A percentile compares a stretch with the other conserved stretches of the same genome.
phyloP scores from a whole-genome alignment of 1,284 basidiomycete genomes.

The Chondrostereum purpureum region DNA sequence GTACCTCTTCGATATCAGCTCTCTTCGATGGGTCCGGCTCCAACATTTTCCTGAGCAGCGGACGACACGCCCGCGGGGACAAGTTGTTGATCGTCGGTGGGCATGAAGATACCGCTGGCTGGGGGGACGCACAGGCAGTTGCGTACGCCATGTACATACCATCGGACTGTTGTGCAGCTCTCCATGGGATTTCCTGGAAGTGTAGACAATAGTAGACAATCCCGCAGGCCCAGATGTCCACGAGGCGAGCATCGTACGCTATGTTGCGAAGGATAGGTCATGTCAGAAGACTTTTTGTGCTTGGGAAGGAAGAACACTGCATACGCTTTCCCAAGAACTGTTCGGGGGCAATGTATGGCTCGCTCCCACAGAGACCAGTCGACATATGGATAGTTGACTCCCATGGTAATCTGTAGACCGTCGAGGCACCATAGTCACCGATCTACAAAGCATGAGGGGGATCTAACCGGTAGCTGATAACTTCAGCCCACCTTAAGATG shows the following conservation, averaged over 20 bases:
- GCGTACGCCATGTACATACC: conserved; percentile 81
- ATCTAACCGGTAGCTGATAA: conserved; percentile 9
- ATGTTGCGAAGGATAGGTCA: conserved; percentile 10
- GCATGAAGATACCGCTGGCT: conserved; percentile 34
- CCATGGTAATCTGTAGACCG: conserved; percentile 98
- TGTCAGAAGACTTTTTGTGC: conserved; percentile 7
- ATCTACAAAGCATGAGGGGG: conserved; percentile 48
- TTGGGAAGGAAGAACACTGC: conserved; percentile 30
- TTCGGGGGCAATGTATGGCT: conserved; percentile 98
- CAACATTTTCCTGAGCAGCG: conserved; percentile 89
- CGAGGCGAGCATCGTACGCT: conserved; percentile 97
- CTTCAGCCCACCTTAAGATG: conserved; percentile 76
- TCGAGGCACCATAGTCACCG: conserved; percentile 97
- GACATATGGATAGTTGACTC: conserved; percentile 96
- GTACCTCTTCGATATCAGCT: conserved; percentile 76
- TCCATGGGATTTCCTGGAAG: conserved; percentile 96
- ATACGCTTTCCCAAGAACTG: conserved; percentile 94
- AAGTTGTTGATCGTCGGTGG: conserved; percentile 85
- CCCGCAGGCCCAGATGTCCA: conserved; percentile 97
- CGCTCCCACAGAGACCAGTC: conserved; percentile 94
- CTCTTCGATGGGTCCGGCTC: conserved; percentile 88
- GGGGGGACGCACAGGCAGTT: conserved; percentile 50
- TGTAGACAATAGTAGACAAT: conserved; percentile 98
- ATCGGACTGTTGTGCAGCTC: conserved; percentile 85
- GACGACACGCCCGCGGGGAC: conserved; percentile 79